Conservation (phyloP, 2,329 filamentous ascomycete genomes). For the Bertia moriformis region DNA sequence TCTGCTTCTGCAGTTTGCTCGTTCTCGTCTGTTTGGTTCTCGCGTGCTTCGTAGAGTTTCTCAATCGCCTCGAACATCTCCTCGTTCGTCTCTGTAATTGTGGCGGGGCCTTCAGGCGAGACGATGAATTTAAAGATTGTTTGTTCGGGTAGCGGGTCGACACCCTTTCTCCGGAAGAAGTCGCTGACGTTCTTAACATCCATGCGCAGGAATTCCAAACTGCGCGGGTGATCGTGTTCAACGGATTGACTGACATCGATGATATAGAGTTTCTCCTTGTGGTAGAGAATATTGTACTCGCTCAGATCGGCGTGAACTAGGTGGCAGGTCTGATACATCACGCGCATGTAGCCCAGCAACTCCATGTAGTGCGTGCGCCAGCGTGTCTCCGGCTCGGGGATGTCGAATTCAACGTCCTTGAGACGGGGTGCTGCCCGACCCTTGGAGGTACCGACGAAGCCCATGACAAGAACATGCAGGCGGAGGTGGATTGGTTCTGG, state of each 20-base stretch:
- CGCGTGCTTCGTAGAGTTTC: constrained; percentile 45
- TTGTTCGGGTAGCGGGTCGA: constrained; percentile 67
- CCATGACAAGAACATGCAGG: constrained; percentile 91
- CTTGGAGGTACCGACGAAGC: constrained; percentile 73
- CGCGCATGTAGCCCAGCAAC: constrained; percentile 75
- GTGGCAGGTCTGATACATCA: constrained; percentile 80
- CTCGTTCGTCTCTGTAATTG: constrained; percentile 29
- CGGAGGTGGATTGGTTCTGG: constrained; percentile 81
- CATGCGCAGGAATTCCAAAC: constrained; percentile 88
- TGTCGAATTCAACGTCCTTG: constrained; percentile 66
- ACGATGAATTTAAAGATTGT: constrained; percentile 76
- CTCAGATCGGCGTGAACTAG: constrained; percentile 92
- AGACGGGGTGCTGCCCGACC: constrained; percentile 80
- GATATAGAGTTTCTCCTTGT: constrained; percentile 70
- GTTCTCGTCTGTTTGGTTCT: constrained; percentile 28
- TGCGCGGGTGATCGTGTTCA: constrained; percentile 87
- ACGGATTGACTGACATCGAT: constrained; percentile 98
- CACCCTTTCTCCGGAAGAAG: constrained; percentile 77
- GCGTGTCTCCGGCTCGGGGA: constrained; percentile 51
- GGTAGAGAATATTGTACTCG: constrained; percentile 94
- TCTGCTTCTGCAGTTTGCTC: constrained; percentile 45
- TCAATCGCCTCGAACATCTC: constrained; percentile 49
- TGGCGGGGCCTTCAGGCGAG: constrained; percentile 35
- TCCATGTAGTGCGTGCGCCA: constrained; percentile 74
- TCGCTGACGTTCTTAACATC: constrained; percentile 94